Evolutionary conservation across 257 asterid genomes (phyloP).

Genomic region (Datura wrightii): DNA sequence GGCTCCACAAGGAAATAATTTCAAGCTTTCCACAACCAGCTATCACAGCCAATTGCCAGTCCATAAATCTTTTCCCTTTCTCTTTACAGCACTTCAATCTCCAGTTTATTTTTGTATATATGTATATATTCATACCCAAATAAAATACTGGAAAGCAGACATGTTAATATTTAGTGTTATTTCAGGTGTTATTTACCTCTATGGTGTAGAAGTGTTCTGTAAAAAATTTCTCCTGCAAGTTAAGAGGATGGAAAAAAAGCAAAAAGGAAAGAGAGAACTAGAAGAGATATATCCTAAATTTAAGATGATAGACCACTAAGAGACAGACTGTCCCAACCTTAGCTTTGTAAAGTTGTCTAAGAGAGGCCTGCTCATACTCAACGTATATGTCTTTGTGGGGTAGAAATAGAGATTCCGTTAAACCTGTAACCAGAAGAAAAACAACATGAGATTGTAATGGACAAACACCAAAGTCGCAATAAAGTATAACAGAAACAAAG

Average conservation of each 20-base stretch:
- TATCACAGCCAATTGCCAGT: slow-evolving; percentile 10
- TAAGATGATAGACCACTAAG: not conserved
- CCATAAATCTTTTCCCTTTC: slow-evolving; percentile 7
- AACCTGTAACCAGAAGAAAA: slow-evolving; percentile 61
- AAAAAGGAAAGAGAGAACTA: slow-evolving; percentile 28
- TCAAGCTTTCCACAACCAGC: not conserved
- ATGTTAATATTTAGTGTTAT: not conserved
- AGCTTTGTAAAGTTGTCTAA: slow-evolving; percentile 82
- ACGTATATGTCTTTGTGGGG: slow-evolving; percentile 86
- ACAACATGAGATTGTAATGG: not conserved
- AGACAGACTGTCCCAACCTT: slow-evolving; percentile 58
- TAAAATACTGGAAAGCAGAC: slow-evolving; percentile 17
- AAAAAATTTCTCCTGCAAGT: not conserved
- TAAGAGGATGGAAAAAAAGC: not conserved
- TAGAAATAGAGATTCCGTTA: slow-evolving; percentile 92
- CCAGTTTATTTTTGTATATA: not conserved
- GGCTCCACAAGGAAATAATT: slow-evolving; percentile 6
- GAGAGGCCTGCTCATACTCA: slow-evolving; percentile 96
- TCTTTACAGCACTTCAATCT: not conserved
- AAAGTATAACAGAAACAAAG: slow-evolving; percentile 4
- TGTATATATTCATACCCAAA: not conserved
- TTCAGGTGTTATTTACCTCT: not conserved
- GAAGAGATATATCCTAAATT: not conserved
- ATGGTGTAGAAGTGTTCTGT: not conserved
- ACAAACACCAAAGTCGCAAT: not conserved